Evolutionary conservation across 2,329 filamentous ascomycete genomes (phyloP).

Genomic region (Phaeomoniella chlamydospora): DNA sequence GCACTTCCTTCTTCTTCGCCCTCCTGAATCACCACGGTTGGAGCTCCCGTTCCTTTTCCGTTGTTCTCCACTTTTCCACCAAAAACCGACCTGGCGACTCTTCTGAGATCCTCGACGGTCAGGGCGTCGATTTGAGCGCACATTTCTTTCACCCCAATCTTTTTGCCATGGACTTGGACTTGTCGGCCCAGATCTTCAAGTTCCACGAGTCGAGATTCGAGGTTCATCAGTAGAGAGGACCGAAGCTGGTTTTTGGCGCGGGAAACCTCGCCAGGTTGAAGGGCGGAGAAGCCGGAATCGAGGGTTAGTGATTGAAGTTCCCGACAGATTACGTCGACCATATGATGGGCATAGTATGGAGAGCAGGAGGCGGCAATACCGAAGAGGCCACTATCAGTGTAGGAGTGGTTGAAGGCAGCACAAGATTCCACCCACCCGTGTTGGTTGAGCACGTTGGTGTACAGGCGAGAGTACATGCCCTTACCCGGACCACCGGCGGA

Average conservation of each 20-base stretch:
- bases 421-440: constrained; percentile 95
- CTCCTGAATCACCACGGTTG: constrained; percentile 90
- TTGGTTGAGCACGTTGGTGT: constrained; percentile 96
- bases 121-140: constrained; percentile 71
- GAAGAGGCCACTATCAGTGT: constrained; percentile 90
- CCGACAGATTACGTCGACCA: constrained; percentile 92
- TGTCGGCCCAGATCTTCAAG: constrained; percentile 89
- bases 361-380: constrained; percentile 81
- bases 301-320: constrained; percentile 68
- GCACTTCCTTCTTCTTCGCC: constrained; percentile 45
- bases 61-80: constrained; percentile 61
- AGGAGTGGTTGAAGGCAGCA: constrained; percentile 92
- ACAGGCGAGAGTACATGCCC: constrained; percentile 96
- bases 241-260: constrained; percentile 95
- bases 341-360: constrained; percentile 60
- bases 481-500: constrained; percentile 93
- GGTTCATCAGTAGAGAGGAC: constrained; percentile 85
- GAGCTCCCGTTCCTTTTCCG: constrained; percentile 68
- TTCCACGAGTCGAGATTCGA: constrained; percentile 94
- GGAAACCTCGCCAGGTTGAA: constrained; percentile 65
- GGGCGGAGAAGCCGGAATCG: constrained; percentile 56
- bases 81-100: constrained; percentile 68
- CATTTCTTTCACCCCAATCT: constrained; percentile 89
- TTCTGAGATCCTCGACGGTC: constrained; percentile 63
- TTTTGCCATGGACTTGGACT: constrained; percentile 89